Conservation (phyloP, 1,284 basidiomycete genomes). For the Leccinum subrobustum region DNA sequence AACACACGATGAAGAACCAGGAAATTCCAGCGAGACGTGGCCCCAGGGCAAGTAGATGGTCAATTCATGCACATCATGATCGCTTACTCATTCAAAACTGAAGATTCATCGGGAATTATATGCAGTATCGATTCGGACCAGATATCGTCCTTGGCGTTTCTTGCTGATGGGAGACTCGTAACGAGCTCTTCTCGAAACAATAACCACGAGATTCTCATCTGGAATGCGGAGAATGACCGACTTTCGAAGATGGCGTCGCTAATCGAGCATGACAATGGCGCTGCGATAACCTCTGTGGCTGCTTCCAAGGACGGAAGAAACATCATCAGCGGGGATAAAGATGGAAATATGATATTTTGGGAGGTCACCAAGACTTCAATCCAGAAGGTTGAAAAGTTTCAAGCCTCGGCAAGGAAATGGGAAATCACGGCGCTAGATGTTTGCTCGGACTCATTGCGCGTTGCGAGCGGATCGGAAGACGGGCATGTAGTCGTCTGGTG, state of each 20-base stretch:
- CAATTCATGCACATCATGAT: not conserved
- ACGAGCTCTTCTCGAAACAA: not conserved
- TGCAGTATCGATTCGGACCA: not conserved
- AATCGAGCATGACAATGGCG: not conserved
- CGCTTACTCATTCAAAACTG: not conserved
- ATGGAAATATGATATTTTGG: not conserved
- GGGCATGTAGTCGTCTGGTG: slow-evolving; percentile 22
- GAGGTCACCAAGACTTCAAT: not conserved
- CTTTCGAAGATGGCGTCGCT: not conserved
- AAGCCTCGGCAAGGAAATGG: not conserved
- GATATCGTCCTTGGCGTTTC: not conserved
- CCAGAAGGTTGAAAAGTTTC: not conserved
- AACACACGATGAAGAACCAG: not conserved
- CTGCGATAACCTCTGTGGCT: not conserved
- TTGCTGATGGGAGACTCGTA: not conserved
- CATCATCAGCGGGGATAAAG: not conserved
- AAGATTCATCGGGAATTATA: not conserved
- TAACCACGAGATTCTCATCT: not conserved
- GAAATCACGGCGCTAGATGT: slow-evolving; percentile 7
- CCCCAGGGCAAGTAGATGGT: not conserved
- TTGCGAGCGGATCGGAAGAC: slow-evolving; percentile 5
- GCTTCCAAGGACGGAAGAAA: not conserved
- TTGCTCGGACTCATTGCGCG: slow-evolving; percentile 4
- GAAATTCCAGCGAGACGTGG: not conserved
- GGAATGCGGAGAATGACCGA: not conserved